phyloP scores from a whole-genome alignment of 305 asterid genomes.

The Fraxinus sp. region DNA sequence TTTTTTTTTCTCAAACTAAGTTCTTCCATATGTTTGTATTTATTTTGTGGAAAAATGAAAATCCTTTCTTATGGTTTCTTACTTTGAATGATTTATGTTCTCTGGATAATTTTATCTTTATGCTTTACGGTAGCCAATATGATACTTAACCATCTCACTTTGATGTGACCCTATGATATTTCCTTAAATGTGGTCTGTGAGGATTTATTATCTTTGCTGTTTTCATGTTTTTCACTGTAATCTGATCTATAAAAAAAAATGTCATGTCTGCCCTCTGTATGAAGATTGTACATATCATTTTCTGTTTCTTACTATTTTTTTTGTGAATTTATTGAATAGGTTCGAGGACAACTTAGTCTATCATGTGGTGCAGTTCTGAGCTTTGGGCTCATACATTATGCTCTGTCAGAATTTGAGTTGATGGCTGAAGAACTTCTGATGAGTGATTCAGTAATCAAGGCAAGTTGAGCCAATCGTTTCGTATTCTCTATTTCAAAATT shows the following conservation, averaged over 20 bases:
- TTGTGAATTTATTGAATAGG: slow-evolving; percentile 41
- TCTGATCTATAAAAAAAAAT: slow-evolving; percentile 19
- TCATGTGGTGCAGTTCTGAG: slow-evolving; percentile 73
- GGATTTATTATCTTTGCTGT: neutral
- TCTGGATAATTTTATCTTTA: neutral
- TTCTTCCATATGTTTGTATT: neutral
- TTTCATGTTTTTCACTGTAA: neutral
- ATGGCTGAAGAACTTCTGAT: slow-evolving; percentile 91
- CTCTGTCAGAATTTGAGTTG: slow-evolving; percentile 76
- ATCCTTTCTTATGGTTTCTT: neutral
- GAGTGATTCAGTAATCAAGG: slow-evolving; percentile 88
- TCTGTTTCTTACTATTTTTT: neutral
- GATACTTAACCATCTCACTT: neutral
- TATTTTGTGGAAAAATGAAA: neutral
- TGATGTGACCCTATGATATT: slow-evolving; percentile 4
- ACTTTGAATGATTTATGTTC: neutral
- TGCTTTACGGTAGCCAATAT: slow-evolving; percentile 7
- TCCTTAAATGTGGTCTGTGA: slow-evolving; percentile 4
- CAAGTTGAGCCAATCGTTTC: slow-evolving; percentile 28
- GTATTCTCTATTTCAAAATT: slow-evolving; percentile 6
- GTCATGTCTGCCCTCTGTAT: neutral
- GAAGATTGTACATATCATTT: slow-evolving; percentile 19
- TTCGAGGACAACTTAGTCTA: slow-evolving; percentile 83
- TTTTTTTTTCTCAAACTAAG: neutral
- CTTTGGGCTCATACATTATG: slow-evolving; percentile 70